These are phyloP conservation scores for Saturnispora saitoi DNA, from an alignment of 805 yeast species.

Conservation along the genomic window DNA sequence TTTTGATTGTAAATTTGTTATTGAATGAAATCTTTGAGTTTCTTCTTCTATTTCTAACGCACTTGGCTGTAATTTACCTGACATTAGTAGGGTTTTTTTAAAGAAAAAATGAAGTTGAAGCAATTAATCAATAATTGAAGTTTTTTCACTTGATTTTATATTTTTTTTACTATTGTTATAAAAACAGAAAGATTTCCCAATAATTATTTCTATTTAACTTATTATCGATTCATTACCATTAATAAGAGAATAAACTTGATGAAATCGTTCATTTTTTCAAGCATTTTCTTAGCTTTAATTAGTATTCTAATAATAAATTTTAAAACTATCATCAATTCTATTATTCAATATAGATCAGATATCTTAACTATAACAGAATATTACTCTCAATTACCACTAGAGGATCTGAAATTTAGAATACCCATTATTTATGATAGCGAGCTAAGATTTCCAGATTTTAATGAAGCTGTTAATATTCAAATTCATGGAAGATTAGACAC, in stretches of 20 bases:
- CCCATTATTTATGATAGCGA: constrained; percentile 36
- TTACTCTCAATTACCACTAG: constrained; percentile 29
- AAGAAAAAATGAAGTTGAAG: background rate
- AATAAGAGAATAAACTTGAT: background rate
- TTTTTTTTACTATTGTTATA: background rate
- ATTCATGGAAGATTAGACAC: constrained; percentile 33
- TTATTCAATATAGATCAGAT: background rate
- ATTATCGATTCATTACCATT: too few species aligned
- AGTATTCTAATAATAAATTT: background rate
- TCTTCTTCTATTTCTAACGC: constrained; percentile 23
- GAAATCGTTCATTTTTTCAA: background rate
- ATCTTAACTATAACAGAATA: constrained; percentile 2
- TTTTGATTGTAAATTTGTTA: constrained; percentile 40
- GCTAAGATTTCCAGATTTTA: constrained; percentile 59
- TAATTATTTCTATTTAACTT: background rate
- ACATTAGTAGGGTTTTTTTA: constrained; percentile 14
- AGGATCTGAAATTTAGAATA: constrained; percentile 35
- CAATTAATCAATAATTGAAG: background rate
- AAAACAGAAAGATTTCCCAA: background rate
- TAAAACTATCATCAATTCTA: background rate
- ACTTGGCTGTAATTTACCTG: constrained; percentile 26
- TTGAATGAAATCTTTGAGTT: constrained; percentile 23
- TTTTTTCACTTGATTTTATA: background rate
- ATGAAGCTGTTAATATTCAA: constrained; percentile 43
- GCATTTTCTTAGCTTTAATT: background rate